Evolutionary conservation across 371 early-diverging fungal species (phyloP).

Genomic region (Circinella minor): DNA sequence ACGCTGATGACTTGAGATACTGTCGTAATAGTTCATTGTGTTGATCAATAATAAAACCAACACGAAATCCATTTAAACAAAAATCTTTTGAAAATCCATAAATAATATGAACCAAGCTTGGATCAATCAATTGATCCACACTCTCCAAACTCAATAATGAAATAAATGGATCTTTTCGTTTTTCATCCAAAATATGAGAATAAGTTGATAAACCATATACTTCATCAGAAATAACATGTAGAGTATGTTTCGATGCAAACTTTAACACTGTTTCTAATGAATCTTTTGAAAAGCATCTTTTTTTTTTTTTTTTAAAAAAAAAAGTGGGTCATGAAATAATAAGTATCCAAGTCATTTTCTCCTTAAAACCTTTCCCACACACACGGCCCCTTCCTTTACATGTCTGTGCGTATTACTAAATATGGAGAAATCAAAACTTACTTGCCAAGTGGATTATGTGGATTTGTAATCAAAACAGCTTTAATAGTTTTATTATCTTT

Average conservation of each 20-base stretch:
- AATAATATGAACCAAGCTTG: slow-evolving; percentile 66
- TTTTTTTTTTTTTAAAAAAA: background rate
- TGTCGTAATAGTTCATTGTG: slow-evolving; percentile 54
- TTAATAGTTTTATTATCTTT: slow-evolving; percentile 46
- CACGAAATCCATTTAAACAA: slow-evolving; percentile 71
- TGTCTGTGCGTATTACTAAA: slow-evolving; percentile 1
- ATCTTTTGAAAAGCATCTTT: slow-evolving; percentile 53
- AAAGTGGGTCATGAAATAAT: background rate
- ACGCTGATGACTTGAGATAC: slow-evolving; percentile 48
- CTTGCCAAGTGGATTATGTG: slow-evolving; percentile 70
- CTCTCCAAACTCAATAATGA: slow-evolving; percentile 61
- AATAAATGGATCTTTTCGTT: slow-evolving; percentile 43
- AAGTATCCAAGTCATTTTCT: too few relatives aligned
- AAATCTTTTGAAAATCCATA: slow-evolving; percentile 85
- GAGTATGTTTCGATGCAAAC: slow-evolving; percentile 64
- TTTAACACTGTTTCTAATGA: slow-evolving; percentile 57
- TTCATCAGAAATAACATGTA: slow-evolving; percentile 82
- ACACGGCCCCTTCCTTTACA: background rate
- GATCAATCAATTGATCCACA: slow-evolving; percentile 64
- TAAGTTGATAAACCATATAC: slow-evolving; percentile 81
- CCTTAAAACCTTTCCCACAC: too few relatives aligned
- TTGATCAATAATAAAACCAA: slow-evolving; percentile 69
- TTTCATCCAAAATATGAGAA: slow-evolving; percentile 30
- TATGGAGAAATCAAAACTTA: slow-evolving; percentile 14
- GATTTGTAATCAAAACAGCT: slow-evolving; percentile 69